phyloP scores from a whole-genome alignment of 305 asterid genomes.

The Fraxinus baroniana region DNA sequence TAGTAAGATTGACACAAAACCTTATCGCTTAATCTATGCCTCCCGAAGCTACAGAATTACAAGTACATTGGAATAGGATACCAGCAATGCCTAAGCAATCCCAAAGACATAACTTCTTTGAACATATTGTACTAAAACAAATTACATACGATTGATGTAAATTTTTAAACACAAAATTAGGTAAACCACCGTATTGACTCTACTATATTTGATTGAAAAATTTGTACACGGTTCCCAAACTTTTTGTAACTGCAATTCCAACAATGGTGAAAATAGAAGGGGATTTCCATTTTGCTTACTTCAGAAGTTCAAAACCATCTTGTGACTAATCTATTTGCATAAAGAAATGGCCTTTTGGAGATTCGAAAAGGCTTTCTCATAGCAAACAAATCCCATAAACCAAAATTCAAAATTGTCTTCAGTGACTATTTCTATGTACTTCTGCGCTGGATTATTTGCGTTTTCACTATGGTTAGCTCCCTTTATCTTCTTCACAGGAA shows the following conservation, averaged over 20 bases:
- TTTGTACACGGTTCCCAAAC: not conserved
- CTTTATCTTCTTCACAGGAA: constrained; percentile 57
- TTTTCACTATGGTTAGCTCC: constrained; percentile 51
- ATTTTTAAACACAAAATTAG: not conserved
- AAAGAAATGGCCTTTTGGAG: constrained; percentile 50
- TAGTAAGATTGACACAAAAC: too few relatives aligned
- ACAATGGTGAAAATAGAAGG: not conserved
- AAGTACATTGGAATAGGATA: not conserved
- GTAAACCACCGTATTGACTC: not conserved
- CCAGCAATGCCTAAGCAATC: not conserved
- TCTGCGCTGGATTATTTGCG: constrained; percentile 45
- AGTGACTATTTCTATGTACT: constrained; percentile 60
- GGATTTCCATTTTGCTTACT: not conserved
- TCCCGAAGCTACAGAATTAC: too few relatives aligned
- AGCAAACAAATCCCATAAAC: constrained; percentile 77
- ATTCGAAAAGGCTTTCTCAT: constrained; percentile 57
- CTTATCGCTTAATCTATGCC: too few relatives aligned
- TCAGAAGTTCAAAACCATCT: not conserved
- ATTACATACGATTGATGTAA: not conserved
- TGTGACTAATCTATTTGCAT: constrained; percentile 20
- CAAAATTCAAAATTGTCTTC: constrained; percentile 63
- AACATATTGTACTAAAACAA: not conserved
- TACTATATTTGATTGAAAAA: not conserved
- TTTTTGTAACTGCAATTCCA: not conserved
- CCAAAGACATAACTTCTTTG: not conserved